A percentile compares a stretch with the other conserved stretches of the same genome.
phyloP scores from a whole-genome alignment of 2,329 filamentous ascomycete genomes.

The Fusarium sp. region DNA sequence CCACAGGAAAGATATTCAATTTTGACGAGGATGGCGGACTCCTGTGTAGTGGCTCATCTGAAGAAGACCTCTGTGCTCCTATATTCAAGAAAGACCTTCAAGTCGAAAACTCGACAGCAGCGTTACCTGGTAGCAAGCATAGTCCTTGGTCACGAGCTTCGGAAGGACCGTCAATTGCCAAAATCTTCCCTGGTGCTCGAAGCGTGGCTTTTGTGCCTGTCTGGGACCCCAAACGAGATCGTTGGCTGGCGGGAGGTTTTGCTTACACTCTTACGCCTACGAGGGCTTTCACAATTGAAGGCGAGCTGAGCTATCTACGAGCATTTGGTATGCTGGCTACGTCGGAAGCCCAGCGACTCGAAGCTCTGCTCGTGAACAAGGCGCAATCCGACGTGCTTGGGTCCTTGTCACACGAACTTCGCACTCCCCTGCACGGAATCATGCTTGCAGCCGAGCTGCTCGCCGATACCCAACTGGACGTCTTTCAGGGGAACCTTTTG shows the following conservation, averaged over 20 bases:
- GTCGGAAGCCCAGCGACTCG: constrained; percentile 67
- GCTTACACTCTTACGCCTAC: constrained; percentile 62
- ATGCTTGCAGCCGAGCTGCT: constrained; percentile 69
- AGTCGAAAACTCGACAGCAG: neutral
- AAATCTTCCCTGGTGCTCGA: constrained; percentile 59
- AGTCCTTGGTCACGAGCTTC: constrained; percentile 15
- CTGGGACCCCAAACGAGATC: constrained; percentile 62
- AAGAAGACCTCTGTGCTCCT: constrained; percentile 42
- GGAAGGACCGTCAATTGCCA: constrained; percentile 45
- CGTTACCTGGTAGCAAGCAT: neutral
- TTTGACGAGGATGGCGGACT: constrained; percentile 59
- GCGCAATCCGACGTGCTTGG: constrained; percentile 72
- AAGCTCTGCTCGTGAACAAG: constrained; percentile 56
- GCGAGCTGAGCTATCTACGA: constrained; percentile 66
- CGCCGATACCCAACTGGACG: constrained; percentile 64
- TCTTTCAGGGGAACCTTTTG: constrained; percentile 63
- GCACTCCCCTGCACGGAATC: constrained; percentile 73
- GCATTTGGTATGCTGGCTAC: constrained; percentile 70
- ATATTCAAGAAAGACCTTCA: neutral
- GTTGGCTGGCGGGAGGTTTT: constrained; percentile 66
- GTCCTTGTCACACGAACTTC: constrained; percentile 73
- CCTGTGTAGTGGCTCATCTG: constrained; percentile 52
- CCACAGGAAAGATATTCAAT: constrained; percentile 62
- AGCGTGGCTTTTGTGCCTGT: constrained; percentile 64
- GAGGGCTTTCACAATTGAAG: constrained; percentile 60